Percentiles rank a stretch among this genome's conserved stretches.
Conservation (phyloP, 2,329 filamentous ascomycete species). For the Diaporthe ampelina region DNA sequence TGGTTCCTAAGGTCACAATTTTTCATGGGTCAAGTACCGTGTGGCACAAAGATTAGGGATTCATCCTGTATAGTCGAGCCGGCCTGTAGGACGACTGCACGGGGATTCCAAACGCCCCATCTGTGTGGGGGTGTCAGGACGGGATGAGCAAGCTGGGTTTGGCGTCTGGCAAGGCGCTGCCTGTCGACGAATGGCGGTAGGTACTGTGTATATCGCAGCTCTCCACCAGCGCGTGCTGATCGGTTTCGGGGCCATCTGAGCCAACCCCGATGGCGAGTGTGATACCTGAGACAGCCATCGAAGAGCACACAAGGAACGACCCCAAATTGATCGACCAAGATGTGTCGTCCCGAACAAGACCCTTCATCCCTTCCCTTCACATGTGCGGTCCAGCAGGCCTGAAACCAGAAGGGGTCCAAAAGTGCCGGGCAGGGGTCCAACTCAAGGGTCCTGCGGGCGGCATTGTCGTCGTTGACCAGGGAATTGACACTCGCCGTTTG, state of each 20-base stretch:
- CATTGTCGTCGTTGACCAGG: background rate
- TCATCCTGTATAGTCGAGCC: too few species aligned
- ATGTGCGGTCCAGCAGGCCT: constrained; percentile 1
- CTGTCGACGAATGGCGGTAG: background rate
- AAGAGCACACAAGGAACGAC: background rate
- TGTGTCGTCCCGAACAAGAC: constrained; percentile 17
- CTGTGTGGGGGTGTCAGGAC: background rate
- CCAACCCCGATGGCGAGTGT: background rate
- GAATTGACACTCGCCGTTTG: too few species aligned
- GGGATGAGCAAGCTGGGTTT: background rate
- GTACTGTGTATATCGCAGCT: background rate
- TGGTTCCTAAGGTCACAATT: too few species aligned
- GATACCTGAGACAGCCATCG: constrained; percentile 11
- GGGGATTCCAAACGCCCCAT: background rate
- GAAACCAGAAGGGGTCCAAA: constrained; percentile 30
- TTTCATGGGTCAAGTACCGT: too few species aligned
- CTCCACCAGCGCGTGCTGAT: constrained; percentile 13
- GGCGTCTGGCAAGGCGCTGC: background rate
- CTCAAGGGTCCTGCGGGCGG: background rate
- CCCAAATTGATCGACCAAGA: constrained; percentile 18
- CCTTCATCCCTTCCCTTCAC: constrained; percentile 32
- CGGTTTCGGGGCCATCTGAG: background rate
- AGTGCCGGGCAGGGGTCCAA: constrained; percentile 23
- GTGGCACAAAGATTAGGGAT: too few species aligned
- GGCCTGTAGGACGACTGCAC: background rate